A percentile compares a stretch with the other conserved stretches of the same genome.
Evolutionary conservation across 371 early-diverging fungal genomes (phyloP).

Genomic region (Rhizopus sp.): DNA sequence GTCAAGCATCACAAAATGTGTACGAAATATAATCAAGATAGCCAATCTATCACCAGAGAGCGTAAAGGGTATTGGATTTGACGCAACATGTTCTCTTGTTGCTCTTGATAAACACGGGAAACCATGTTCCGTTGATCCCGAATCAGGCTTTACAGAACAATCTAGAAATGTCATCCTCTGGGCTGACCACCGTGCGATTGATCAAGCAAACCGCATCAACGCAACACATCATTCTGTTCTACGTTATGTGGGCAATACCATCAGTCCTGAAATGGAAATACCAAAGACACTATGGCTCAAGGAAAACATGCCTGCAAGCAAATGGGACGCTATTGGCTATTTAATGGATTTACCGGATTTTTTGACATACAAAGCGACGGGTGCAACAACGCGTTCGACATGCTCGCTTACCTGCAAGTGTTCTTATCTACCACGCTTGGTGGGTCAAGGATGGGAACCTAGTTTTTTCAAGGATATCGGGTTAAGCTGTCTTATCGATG

Average conservation of each 20-base stretch:
- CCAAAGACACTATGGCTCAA: slow-evolving; percentile 76
- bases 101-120: slow-evolving; percentile 52
- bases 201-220: slow-evolving; percentile 68
- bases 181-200: slow-evolving; percentile 76
- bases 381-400: slow-evolving; percentile 49
- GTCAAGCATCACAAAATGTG: slow-evolving; percentile 54
- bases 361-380: slow-evolving; percentile 68
- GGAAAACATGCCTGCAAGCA: slow-evolving; percentile 50
- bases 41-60: slow-evolving; percentile 34
- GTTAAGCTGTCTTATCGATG: slow-evolving; percentile 51
- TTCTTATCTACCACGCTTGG: slow-evolving; percentile 53
- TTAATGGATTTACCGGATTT: slow-evolving; percentile 79
- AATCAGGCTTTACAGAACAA: slow-evolving; percentile 40
- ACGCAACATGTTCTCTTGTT: slow-evolving; percentile 78
- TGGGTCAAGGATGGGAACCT: slow-evolving; percentile 60
- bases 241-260: slow-evolving; percentile 62
- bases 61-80: slow-evolving; percentile 72
- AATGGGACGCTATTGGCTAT: slow-evolving; percentile 56
- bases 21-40: slow-evolving; percentile 39
- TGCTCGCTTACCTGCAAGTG: slow-evolving; percentile 78
- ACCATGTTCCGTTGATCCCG: slow-evolving; percentile 56
- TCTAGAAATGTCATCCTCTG: slow-evolving; percentile 70
- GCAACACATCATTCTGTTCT: slow-evolving; percentile 61
- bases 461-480: slow-evolving; percentile 61
- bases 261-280: slow-evolving; percentile 77